Evolutionary conservation across 805 yeast species (phyloP).

Genomic region (Lachancea meyersii): DNA sequence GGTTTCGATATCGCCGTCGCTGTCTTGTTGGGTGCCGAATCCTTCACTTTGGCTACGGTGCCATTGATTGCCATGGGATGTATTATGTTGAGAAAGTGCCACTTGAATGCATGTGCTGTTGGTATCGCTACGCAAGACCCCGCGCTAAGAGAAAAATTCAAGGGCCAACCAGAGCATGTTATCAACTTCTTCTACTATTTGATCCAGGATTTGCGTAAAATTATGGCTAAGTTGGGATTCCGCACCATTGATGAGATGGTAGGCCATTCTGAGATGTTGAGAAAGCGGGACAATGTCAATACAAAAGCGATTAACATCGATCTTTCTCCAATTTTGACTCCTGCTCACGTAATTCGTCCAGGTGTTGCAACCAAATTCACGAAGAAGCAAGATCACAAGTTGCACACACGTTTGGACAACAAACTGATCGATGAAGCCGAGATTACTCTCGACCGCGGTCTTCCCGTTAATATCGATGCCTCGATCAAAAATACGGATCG

Average conservation of each 20-base stretch:
- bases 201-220: slow-evolving; percentile 82
- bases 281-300: slow-evolving; percentile 79
- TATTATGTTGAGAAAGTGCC: slow-evolving; percentile 93
- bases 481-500: slow-evolving; percentile 94
- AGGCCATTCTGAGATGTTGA: slow-evolving; percentile 89
- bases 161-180: slow-evolving; percentile 97
- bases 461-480: slow-evolving; percentile 90
- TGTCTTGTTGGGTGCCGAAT: slow-evolving; percentile 94
- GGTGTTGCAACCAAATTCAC: slow-evolving; percentile 93
- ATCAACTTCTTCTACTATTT: slow-evolving; percentile 95
- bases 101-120: slow-evolving; percentile 90
- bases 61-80: slow-evolving; percentile 97
- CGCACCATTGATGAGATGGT: slow-evolving; percentile 96
- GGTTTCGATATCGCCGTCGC: slow-evolving; percentile 97
- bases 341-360: slow-evolving; percentile 93
- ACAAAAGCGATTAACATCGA: slow-evolving; percentile 90
- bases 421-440: slow-evolving; percentile 95
- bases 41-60: slow-evolving; percentile 96
- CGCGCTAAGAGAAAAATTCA: slow-evolving; percentile 80
- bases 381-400: slow-evolving; percentile 87
- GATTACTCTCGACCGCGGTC: slow-evolving; percentile 89
- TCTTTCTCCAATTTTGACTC: slow-evolving; percentile 88
- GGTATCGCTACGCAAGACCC: slow-evolving; percentile 99
- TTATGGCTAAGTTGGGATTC: slow-evolving; percentile 94
- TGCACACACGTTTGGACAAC: slow-evolving; percentile 91